A percentile compares a stretch with the other conserved stretches of the same genome.
These are phyloP conservation scores for Pseudonitzschia multiseries DNA, from an alignment of 108 stramenopile genomes.

Conservation along the genomic window DNA sequence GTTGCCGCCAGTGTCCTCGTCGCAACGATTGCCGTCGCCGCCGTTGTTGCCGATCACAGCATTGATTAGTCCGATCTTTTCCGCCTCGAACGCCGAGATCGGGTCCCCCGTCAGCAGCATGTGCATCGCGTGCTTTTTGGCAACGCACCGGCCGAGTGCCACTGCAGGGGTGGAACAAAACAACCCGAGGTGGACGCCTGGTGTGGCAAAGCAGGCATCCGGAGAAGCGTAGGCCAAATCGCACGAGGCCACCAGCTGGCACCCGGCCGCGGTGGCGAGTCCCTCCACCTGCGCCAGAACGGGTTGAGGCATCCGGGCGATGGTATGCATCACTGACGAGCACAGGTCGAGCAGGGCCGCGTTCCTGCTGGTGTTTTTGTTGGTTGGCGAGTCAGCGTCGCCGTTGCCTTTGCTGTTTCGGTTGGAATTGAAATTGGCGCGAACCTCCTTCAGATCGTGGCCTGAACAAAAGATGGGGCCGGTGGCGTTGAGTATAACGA, in stretches of 20 bases:
- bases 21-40: conserved; percentile 16
- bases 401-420: not conserved
- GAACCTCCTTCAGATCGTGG: conserved; percentile 67
- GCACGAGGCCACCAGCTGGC: conserved; percentile 78
- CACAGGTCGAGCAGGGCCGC: conserved; percentile 55
- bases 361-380: not conserved
- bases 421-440: not conserved
- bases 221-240: conserved; percentile 60
- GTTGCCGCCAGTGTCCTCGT: no score
- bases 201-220: conserved; percentile 57
- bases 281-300: conserved; percentile 71
- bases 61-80: conserved; percentile 47
- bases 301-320: conserved; percentile 51
- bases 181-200: conserved; percentile 71
- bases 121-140: conserved; percentile 67
- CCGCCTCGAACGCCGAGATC: conserved; percentile 60
- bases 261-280: conserved; percentile 78
- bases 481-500: conserved; percentile 40
- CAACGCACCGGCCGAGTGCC: conserved; percentile 50
- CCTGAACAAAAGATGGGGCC: conserved; percentile 58
- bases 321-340: conserved; percentile 50
- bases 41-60: conserved; percentile 35
- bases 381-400: no score
- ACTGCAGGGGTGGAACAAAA: conserved; percentile 83
- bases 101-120: conserved; percentile 75